Evolutionary conservation across 2,329 filamentous ascomycete genomes (phyloP).

Genomic region (Chaetothyriales sp.): DNA sequence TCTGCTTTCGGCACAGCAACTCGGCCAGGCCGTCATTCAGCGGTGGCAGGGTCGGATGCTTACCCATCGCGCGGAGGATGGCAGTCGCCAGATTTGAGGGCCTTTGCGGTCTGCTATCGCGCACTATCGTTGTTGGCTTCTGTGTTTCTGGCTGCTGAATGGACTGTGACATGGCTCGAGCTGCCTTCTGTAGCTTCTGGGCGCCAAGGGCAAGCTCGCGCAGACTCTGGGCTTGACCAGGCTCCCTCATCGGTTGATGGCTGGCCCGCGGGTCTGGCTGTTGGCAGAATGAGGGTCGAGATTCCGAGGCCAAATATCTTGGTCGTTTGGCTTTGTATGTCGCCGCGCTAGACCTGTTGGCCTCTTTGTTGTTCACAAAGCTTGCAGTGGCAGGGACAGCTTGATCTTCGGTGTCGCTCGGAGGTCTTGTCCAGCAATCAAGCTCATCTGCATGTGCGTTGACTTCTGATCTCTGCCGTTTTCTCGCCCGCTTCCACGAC

Average conservation of each 20-base stretch:
- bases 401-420: neutral
- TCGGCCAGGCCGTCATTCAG: constrained; percentile 1
- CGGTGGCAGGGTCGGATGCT: neutral
- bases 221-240: neutral
- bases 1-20: neutral
- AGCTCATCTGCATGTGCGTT: neutral
- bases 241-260: neutral
- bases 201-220: neutral
- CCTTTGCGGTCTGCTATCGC: neutral
- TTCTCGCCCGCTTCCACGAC: neutral
- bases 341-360: neutral
- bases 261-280: neutral
- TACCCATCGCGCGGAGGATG: constrained; percentile 1
- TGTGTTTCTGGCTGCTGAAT: neutral
- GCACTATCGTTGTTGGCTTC: neutral
- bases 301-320: neutral
- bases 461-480: neutral
- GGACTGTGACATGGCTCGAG: neutral
- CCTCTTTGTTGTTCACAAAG: neutral
- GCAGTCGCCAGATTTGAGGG: neutral
- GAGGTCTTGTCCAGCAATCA: neutral
- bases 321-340: neutral
- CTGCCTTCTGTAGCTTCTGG: neutral
- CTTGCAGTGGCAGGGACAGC: neutral
- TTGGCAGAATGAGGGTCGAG: neutral